These are phyloP conservation scores for Epichloe gansuensis DNA, from an alignment of 2,329 filamentous ascomycete species.

Conservation along the genomic window DNA sequence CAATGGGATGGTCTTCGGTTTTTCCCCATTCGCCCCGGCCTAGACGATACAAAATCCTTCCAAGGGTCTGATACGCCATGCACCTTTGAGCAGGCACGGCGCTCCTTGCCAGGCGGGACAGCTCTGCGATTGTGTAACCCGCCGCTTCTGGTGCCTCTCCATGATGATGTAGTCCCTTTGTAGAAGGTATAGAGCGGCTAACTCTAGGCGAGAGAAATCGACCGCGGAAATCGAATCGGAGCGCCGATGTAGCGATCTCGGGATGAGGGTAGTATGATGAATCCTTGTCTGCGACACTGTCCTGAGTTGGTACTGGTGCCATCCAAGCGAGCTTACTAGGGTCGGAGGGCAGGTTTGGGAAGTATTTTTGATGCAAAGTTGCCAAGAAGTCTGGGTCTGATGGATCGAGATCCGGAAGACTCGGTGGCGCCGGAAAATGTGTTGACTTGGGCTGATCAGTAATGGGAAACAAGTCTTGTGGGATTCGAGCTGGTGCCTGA, in stretches of 20 bases:
- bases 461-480: slow-evolving; percentile 30
- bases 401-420: slow-evolving; percentile 66
- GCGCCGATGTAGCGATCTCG: slow-evolving; percentile 57
- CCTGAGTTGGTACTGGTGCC: slow-evolving; percentile 54
- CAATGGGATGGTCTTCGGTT: slow-evolving; percentile 43
- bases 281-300: slow-evolving; percentile 52
- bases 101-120: slow-evolving; percentile 69
- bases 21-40: slow-evolving; percentile 62
- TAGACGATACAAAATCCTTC: slow-evolving; percentile 71
- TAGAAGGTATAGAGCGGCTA: slow-evolving; percentile 61
- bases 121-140: slow-evolving; percentile 83
- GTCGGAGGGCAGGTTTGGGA: slow-evolving; percentile 75
- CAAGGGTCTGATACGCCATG: slow-evolving; percentile 82
- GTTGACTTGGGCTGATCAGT: slow-evolving; percentile 29
- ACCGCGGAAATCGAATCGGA: slow-evolving; percentile 85
- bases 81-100: slow-evolving; percentile 79
- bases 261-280: slow-evolving; percentile 76
- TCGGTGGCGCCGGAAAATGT: slow-evolving; percentile 49
- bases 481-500: slow-evolving; percentile 27
- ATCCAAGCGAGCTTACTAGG: slow-evolving; percentile 86
- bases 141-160: slow-evolving; percentile 85
- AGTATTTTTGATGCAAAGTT: slow-evolving; percentile 85
- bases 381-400: slow-evolving; percentile 70
- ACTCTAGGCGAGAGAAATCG: slow-evolving; percentile 65
- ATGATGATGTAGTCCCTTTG: slow-evolving; percentile 83